These are phyloP conservation scores for Pisolithus microcarpus DNA, from an alignment of 768 basidiomycete species.

Conservation along the genomic window DNA sequence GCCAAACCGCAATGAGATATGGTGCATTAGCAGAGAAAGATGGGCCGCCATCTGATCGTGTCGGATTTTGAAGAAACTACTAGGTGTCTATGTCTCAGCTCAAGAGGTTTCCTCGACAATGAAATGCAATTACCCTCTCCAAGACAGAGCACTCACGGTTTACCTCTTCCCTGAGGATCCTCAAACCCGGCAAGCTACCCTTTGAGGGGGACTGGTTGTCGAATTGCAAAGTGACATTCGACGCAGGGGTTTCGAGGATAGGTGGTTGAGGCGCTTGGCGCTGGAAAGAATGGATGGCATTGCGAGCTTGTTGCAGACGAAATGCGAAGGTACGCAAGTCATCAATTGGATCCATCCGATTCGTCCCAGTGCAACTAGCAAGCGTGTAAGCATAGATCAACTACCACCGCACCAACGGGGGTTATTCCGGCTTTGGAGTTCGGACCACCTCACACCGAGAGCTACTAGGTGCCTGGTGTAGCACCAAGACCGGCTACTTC, in stretches of 20 bases:
- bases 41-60: constrained; percentile 32
- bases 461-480: no score
- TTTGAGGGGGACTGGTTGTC: constrained; percentile 2
- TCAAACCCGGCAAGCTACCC: constrained; percentile 32
- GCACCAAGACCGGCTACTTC: no score
- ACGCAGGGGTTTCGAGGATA: constrained; percentile 25
- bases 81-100: constrained; percentile 6
- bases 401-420: no score
- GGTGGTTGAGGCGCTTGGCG: constrained; percentile 20
- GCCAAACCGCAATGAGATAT: constrained; percentile 76
- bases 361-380: no score
- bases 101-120: background rate
- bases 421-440: no score
- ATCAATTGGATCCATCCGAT: no score
- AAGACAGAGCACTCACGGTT: constrained; percentile 37
- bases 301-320: constrained; percentile 2
- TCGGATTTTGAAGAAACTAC: constrained; percentile 50
- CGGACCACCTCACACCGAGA: no score
- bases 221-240: constrained; percentile 4
- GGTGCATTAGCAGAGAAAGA: constrained; percentile 70
- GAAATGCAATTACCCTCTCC: constrained; percentile 27
- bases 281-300: constrained; percentile 16
- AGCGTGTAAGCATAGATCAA: no score
- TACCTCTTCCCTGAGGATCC: constrained; percentile 35
- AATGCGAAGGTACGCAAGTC: background rate